These are phyloP conservation scores for Sporothrix schenckii DNA, from an alignment of 2,329 filamentous ascomycete genomes.

Conservation along the genomic window DNA sequence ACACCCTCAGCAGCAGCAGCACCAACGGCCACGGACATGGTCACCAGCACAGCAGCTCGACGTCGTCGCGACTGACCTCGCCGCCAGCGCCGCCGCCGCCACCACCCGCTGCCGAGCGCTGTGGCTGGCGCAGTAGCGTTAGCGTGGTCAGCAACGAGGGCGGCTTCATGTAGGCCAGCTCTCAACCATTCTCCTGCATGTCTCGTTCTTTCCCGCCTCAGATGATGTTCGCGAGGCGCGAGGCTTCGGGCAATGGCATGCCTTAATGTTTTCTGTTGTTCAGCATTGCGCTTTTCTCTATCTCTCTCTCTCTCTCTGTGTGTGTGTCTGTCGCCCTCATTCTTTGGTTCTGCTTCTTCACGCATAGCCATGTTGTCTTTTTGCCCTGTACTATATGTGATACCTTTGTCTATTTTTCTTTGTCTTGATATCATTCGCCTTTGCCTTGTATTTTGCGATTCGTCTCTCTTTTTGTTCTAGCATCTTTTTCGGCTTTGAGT, in stretches of 20 bases:
- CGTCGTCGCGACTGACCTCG: constrained; percentile 32
- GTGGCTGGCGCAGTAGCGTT: constrained; percentile 61
- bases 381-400: constrained; percentile 19
- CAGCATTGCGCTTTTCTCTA: too few species aligned
- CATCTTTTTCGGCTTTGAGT: neutral
- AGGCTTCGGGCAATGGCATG: neutral
- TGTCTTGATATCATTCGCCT: constrained; percentile 12
- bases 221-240: neutral
- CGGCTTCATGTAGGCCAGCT: constrained; percentile 53
- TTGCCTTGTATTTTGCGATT: neutral
- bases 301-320: too few species aligned
- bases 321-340: neutral
- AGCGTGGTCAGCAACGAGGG: constrained; percentile 58
- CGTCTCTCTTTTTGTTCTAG: neutral
- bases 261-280: neutral
- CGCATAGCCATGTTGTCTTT: neutral
- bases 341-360: neutral
- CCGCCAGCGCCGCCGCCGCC: constrained; percentile 42
- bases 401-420: constrained; percentile 10
- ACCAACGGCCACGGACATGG: constrained; percentile 41
- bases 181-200: neutral
- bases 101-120: constrained; percentile 50
- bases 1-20: constrained; percentile 42
- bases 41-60: constrained; percentile 26
- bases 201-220: neutral